These are phyloP conservation scores for Boletus rubroflammeus DNA, from an alignment of 768 basidiomycete genomes.

Conservation along the genomic window DNA sequence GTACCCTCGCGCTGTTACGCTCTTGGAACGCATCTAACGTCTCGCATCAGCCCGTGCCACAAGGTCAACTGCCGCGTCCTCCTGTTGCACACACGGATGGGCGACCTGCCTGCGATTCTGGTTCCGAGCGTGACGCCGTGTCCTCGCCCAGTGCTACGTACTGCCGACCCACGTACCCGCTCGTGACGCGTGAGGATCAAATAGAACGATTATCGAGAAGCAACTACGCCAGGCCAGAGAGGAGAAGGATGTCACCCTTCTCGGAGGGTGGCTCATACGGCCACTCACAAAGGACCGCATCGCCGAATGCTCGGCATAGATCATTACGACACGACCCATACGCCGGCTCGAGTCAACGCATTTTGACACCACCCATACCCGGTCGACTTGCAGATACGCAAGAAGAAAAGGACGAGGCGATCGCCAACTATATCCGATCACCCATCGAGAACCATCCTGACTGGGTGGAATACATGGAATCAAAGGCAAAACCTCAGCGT, in stretches of 20 bases:
- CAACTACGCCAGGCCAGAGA: constrained; percentile 10
- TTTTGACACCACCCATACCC: constrained; percentile 23
- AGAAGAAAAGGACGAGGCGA: constrained; percentile 40
- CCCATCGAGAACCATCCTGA: constrained; percentile 42
- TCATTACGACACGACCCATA: neutral
- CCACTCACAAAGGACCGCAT: constrained; percentile 12
- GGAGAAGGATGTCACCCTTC: constrained; percentile 9
- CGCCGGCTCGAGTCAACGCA: constrained; percentile 1
- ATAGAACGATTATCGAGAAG: constrained; percentile 28
- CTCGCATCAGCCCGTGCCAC: constrained; percentile 20
- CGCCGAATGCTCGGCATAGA: constrained; percentile 6
- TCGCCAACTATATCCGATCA: constrained; percentile 42
- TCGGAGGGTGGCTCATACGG: constrained; percentile 19
- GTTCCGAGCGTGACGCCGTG: constrained; percentile 19
- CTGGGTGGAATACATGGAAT: constrained; percentile 46
- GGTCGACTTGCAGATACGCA: constrained; percentile 32
- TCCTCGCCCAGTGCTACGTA: neutral
- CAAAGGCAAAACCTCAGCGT: constrained; percentile 38
- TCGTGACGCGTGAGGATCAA: constrained; percentile 26
- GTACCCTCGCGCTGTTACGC: constrained; percentile 14
- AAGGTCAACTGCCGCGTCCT: constrained; percentile 28
- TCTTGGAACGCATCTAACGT: constrained; percentile 6
- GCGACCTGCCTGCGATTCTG: constrained; percentile 10
- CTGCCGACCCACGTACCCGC: constrained; percentile 7
- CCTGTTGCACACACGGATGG: constrained; percentile 6